Evolutionary conservation across 139 green algal species (phyloP).

Genomic region (Chlorella sp.): DNA sequence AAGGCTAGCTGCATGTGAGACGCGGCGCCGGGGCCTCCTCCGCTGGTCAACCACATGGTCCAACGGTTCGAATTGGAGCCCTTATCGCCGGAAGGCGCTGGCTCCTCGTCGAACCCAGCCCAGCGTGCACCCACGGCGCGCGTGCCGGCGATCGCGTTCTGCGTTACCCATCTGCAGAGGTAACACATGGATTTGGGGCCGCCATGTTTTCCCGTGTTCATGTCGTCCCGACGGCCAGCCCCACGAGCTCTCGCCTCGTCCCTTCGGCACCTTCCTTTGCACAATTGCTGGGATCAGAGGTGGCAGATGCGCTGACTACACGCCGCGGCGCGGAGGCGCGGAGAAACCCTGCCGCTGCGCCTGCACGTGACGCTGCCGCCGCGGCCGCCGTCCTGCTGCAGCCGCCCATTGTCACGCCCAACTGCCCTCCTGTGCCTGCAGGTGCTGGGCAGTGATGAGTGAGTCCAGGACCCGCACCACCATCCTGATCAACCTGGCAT

Average conservation of each 20-base stretch:
- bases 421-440: background rate
- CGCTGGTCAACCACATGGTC: too few species aligned
- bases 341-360: too few species aligned
- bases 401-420: background rate
- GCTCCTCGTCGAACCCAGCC: background rate
- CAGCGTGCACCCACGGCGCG: too few species aligned
- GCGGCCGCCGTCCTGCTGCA: background rate
- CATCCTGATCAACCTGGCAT: slow-evolving; percentile 2
- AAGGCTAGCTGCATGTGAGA: background rate
- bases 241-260: too few species aligned
- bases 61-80: background rate
- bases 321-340: background rate
- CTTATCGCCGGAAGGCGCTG: background rate
- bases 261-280: too few species aligned
- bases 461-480: background rate
- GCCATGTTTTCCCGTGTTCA: too few species aligned
- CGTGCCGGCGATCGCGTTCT: too few species aligned
- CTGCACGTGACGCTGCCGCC: background rate
- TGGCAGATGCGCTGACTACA: background rate
- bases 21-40: too few species aligned
- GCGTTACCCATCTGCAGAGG: too few species aligned
- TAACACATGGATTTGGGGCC: too few species aligned
- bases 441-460: background rate
- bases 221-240: too few species aligned
- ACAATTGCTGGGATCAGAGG: background rate